A percentile compares a stretch with the other conserved stretches of the same genome.
Evolutionary conservation across 1,284 basidiomycete species (phyloP).

Genomic region (Cystobasidium pallidum): DNA sequence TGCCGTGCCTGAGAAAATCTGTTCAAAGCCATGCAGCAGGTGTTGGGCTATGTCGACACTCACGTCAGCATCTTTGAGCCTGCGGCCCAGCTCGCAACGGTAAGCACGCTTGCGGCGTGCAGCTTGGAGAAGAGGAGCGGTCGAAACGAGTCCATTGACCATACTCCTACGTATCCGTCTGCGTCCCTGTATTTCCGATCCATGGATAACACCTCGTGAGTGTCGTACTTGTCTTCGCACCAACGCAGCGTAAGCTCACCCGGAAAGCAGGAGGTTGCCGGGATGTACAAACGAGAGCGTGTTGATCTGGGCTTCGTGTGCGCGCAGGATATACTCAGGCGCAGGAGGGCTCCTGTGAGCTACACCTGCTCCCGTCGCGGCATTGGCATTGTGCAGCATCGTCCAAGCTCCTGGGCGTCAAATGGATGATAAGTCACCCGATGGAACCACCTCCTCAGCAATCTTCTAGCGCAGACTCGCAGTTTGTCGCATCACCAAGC

Average conservation of each 20-base stretch:
- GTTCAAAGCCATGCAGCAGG: not conserved
- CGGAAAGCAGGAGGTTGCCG: constrained; percentile 41
- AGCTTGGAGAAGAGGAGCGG: constrained; percentile 45
- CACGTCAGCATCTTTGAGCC: constrained; percentile 46
- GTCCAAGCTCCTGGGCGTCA: not conserved
- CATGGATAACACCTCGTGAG: too few species aligned
- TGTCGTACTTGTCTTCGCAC: too few species aligned
- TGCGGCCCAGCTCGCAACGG: constrained; percentile 32
- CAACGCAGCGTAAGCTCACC: constrained; percentile 24
- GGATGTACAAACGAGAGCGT: constrained; percentile 39
- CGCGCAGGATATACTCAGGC: constrained; percentile 49
- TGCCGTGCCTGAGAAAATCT: constrained; percentile 46
- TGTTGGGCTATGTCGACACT: constrained; percentile 13
- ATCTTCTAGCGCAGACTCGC: too few species aligned
- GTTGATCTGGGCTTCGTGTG: constrained; percentile 47
- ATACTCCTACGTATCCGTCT: constrained; percentile 48
- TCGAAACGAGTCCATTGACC: constrained; percentile 48
- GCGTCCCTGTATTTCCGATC: constrained; percentile 39
- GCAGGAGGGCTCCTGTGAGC: constrained; percentile 5
- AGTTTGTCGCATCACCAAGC: too few species aligned
- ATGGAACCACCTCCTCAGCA: too few species aligned
- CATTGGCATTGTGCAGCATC: not conserved
- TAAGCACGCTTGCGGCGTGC: constrained; percentile 48
- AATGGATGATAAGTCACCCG: too few species aligned
- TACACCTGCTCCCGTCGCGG: not conserved